Base-by-base conservation (phyloP, 768 basidiomycete genomes). In the Asterophora parasitica region DNA sequence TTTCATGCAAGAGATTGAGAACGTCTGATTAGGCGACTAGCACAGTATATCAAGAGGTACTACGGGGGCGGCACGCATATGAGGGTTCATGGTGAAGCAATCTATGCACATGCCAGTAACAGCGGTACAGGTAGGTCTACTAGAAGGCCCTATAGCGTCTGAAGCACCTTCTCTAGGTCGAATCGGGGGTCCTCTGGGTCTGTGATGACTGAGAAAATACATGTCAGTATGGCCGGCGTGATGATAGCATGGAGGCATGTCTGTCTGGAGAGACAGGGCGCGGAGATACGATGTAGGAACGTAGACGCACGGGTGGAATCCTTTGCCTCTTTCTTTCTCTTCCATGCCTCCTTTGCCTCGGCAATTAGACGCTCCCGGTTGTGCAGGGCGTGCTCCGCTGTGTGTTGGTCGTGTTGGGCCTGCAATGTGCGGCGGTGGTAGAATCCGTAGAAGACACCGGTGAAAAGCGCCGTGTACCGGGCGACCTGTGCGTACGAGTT, bases 141-240 rank as follows among this genome's bases (percentile, higher is more conserved):
- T 72, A 70, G 61, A 72, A 78, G 58, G 80, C 81, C 62, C 76
- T 81, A 68, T 89, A 82, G 83, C 63, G 82, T 80, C 36, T 76
- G 74, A 64, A 90, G 61, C 51, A 96, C 70, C 69, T 92, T 92
- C 77, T 98, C 95, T 64, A 97, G 75, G 76, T 97, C 93, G 70
- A 97, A 99, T 55, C 80, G 82, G 44, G 95, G 92, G 69, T 97
- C 85, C 58, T 97, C 95, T 34, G 93, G 90, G 75, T 99, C 83
- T 55, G 92, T 87, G 55, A 96, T 74, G 56, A 95, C 93, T 94
- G 67, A 32, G 45, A 38, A 45, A 9, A 53, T 30, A 31, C 20
- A 30, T 7, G 49, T 59, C 32, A 57, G 56, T 33, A 48, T 42
- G 41, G 28, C 43, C 35, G 36, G 49, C 17, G 43, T 19, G 31